Evolutionary conservation across 495 filamentous ascomycete species (phyloP), one percentile per base, ranked within the genome.

Genomic region (Arthonia radiata): DNA sequence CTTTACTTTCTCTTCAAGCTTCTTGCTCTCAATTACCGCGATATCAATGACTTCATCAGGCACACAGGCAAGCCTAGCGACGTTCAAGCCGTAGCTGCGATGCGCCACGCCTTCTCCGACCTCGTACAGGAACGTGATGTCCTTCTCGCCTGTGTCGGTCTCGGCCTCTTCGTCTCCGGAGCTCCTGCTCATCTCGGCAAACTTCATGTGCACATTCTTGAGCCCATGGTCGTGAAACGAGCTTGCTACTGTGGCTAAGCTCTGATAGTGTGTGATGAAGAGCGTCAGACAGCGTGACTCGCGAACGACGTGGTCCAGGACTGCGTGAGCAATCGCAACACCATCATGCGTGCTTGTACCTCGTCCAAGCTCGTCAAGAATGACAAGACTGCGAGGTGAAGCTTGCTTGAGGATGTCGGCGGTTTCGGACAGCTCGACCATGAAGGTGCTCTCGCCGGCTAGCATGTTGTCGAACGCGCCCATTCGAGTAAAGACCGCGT

Each of bases 201-300:
- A 93, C 21, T 63, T 61, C 72, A 83, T 81, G 41, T 86, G 78
- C 31, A 82, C 70, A 41, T 81, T 83, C 30, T 53, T 62, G 12
- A 82, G 54, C 30, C 63, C 60, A 5, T 54, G 47, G 4, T 55
- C 44, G 5, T 53, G 50, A 32, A 82, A 74, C 4, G 64, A 60
- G 9, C 64, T 59, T 3, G 65, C 74, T 34, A 91, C 59, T 23
- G 56, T 51, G 7, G 73, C 69, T 2, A 97, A 62, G 32, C 64
- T 64, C 43, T 94, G 89, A 47, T 97, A 94, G 50, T 97, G 86
- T 23, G 86, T 97, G 43, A 94, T 86, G 53, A 97, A 97, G 12
- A 93, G 54, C 3, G 75, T 82, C 32, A 93, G 50, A 26, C 78
- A 78, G 29, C 56, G 53, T 2, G 69, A 54, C 2, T 77, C 65